These are phyloP conservation scores for Aspergillus sclerotiicarbonarius DNA, from an alignment of 495 filamentous ascomycete genomes.

Conservation along the genomic window DNA sequence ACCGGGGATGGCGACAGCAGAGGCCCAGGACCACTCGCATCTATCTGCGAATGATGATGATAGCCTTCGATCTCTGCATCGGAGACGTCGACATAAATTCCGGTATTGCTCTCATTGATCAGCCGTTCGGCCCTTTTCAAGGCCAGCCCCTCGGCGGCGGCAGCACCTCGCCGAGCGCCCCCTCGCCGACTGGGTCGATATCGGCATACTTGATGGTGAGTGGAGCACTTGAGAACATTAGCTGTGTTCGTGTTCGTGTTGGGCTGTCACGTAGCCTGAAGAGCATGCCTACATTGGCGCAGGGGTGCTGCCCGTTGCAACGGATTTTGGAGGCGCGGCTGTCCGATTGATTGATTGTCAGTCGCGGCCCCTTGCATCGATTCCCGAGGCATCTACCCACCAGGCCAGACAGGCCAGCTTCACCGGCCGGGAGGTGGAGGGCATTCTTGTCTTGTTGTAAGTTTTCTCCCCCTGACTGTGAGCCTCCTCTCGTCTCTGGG, in stretches of 20 bases:
- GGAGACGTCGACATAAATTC: neutral
- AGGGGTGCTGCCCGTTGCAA: constrained; percentile 50
- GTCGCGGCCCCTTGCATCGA: constrained; percentile 8
- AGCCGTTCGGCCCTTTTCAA: constrained; percentile 13
- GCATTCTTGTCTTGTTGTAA: too few relatives aligned
- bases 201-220: constrained; percentile 40
- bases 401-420: constrained; percentile 56
- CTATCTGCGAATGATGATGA: neutral
- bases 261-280: too few relatives aligned
- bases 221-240: too few relatives aligned
- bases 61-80: neutral
- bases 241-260: too few relatives aligned
- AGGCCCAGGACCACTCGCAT: neutral
- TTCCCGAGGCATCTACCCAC: constrained; percentile 25
- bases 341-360: constrained; percentile 9
- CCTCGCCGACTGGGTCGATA: constrained; percentile 52
- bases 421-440: constrained; percentile 35
- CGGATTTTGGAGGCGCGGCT: constrained; percentile 51
- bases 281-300: constrained; percentile 41
- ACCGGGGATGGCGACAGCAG: neutral
- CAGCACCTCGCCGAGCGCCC: constrained; percentile 37
- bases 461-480: too few relatives aligned
- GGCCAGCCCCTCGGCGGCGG: constrained; percentile 8
- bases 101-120: neutral
- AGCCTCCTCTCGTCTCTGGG: too few relatives aligned